Evolutionary conservation across 2,329 filamentous ascomycete species (phyloP).

Genomic region (Apiospora kogelbergensis): DNA sequence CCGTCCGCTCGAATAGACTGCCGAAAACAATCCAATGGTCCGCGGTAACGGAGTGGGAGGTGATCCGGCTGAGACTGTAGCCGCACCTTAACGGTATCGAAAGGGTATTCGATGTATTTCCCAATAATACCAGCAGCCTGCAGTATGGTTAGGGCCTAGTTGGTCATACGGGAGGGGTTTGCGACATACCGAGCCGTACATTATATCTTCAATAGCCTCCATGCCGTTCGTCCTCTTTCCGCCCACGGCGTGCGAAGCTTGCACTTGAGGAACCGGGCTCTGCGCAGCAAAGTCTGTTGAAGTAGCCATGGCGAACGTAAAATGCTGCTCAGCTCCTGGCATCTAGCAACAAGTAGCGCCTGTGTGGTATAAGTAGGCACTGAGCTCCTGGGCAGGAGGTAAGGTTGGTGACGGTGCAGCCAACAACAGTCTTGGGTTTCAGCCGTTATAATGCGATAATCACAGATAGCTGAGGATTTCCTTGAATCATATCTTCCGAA

Average conservation of each 20-base stretch:
- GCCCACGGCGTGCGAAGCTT: not conserved
- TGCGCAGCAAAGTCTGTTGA: conserved; percentile 22
- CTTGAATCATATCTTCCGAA: not conserved
- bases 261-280: conserved; percentile 13
- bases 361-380: not conserved
- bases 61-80: conserved; percentile 93
- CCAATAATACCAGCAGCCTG: conserved; percentile 82
- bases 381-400: not conserved
- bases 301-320: conserved; percentile 25
- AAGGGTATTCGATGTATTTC: conserved; percentile 97
- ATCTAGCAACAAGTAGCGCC: not conserved
- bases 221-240: conserved; percentile 38
- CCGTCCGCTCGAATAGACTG: conserved; percentile 81
- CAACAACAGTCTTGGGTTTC: conserved; percentile 1
- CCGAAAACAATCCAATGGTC: conserved; percentile 89
- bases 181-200: conserved; percentile 76
- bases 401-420: not conserved
- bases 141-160: not conserved
- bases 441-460: not conserved
- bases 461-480: not conserved
- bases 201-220: conserved; percentile 81
- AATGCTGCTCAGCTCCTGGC: not conserved
- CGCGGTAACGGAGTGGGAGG: conserved; percentile 76
- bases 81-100: conserved; percentile 97
- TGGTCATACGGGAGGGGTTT: not conserved